Conservation (phyloP, 2,329 filamentous ascomycete species). For the Beauveria bassiana region DNA sequence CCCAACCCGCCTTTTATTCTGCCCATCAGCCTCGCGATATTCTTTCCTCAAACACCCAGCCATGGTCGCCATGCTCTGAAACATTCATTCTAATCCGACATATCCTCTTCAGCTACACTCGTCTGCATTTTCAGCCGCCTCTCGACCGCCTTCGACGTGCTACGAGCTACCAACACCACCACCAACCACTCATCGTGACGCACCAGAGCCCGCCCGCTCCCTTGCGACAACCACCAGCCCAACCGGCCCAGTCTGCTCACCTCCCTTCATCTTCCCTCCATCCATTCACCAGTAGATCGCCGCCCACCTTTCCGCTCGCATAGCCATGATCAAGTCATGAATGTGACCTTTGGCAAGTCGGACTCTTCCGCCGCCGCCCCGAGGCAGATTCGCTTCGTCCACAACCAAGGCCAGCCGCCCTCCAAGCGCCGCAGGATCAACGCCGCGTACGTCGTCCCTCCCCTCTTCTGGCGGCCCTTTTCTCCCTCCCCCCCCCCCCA, state of each 20-base stretch:
- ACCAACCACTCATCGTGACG: not conserved
- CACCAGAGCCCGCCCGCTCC: not conserved
- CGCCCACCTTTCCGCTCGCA: not conserved
- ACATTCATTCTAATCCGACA: not conserved
- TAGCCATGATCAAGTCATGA: slow-evolving; percentile 14
- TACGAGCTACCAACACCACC: not conserved
- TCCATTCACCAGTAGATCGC: not conserved
- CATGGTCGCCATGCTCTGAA: not conserved
- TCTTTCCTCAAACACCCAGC: not conserved
- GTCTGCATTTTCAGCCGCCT: not conserved
- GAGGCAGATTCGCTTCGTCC: slow-evolving; percentile 69
- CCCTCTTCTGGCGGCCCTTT: not conserved
- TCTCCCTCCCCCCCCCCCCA: not conserved
- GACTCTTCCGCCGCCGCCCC: slow-evolving; percentile 25
- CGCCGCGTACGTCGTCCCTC: slow-evolving; percentile 54
- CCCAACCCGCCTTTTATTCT: not conserved
- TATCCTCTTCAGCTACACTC: too few relatives aligned
- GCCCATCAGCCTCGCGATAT: not conserved
- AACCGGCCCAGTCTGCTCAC: not conserved
- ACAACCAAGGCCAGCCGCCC: slow-evolving; percentile 72
- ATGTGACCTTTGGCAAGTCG: slow-evolving; percentile 19
- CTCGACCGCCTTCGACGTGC: not conserved
- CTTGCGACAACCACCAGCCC: not conserved
- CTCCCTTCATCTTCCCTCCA: not conserved
- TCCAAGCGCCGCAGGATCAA: slow-evolving; percentile 72